Base-by-base conservation (phyloP, 805 yeast genomes). In the Zygotorulaspora danielsina region DNA sequence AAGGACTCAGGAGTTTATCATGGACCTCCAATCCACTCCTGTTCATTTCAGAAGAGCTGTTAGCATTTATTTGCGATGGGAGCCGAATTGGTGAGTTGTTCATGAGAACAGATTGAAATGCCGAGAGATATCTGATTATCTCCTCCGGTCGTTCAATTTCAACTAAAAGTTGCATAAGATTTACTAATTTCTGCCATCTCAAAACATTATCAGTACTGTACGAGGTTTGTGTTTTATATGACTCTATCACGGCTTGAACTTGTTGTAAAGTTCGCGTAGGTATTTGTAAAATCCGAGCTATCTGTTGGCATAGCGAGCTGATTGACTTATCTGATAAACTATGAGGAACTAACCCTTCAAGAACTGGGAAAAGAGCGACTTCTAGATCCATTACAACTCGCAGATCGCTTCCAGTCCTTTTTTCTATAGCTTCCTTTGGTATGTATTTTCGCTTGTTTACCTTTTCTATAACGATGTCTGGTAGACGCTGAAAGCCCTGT, bases 341-440 rank as follows among this genome's bases (percentile, higher is more conserved):
- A 9, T 43, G 48, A n/a, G 61, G 58, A n/a, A 51, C 56, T 30
- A 56, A 34, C 10, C 52, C 55, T 32, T 50, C 57, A 19, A 55
- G 40, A 3, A 55, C 36, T 8, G 47, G 37, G 29, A 42, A 47
- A 9, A 59, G 42, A 18, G 46, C 50, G 15, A 39, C 18, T 33
- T 47, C 51, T 6, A 59, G 29, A 32, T 52, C 55, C 64, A 59
- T 58, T 15, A 16, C 24, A 30, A 24, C 8, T 18, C 24, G 27
- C 12, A 11, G 13, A 11, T n/a, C 27, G 13, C 12, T 24, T 13
- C 4, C 27, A 7, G 12, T 13, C 27, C 31, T 41, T 18, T 40
- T 41, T 24, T 52, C 36, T 9, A 11, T 34, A 15, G 10, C 18
- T 32, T 9, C 8, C 15, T n/a, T 24, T 24, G 27, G 27, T 13